These are phyloP conservation scores for Prunus mume DNA, from an alignment of 306 rosid genomes.

Conservation along the genomic window DNA sequence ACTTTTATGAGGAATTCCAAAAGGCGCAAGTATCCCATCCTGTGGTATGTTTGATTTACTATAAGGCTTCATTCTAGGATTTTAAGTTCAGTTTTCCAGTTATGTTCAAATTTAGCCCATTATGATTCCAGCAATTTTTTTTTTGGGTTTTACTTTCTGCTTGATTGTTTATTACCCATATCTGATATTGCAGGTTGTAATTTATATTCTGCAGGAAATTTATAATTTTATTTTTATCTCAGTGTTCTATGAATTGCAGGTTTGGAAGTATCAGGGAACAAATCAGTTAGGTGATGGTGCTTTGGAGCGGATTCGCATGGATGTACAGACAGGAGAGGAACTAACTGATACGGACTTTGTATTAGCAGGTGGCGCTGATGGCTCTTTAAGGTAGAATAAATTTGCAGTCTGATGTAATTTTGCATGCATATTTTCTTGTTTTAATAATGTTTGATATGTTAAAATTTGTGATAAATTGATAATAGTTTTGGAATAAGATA, in stretches of 20 bases:
- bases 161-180: not conserved
- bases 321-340: conserved; percentile 61
- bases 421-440: not conserved
- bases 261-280: conserved; percentile 67
- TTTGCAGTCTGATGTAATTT: not conserved
- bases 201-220: not conserved
- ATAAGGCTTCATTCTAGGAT: not conserved
- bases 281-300: conserved; percentile 50
- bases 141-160: not conserved
- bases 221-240: not conserved
- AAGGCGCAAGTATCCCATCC: conserved; percentile 67
- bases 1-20: conserved; percentile 60
- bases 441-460: not conserved
- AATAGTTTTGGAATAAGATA: not conserved
- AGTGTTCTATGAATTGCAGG: conserved; percentile 39
- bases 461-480: not conserved
- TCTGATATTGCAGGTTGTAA: not conserved
- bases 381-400: conserved; percentile 57
- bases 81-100: not conserved
- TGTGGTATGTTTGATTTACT: conserved; percentile 41
- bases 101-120: not conserved
- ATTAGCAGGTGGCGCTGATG: conserved; percentile 53
- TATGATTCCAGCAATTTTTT: not conserved
- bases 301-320: conserved; percentile 53
- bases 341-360: conserved; percentile 48